A percentile compares a stretch with the other conserved stretches of the same genome.
Evolutionary conservation across 169 alveolate species (phyloP).

Genomic region (Plasmodium fragile): DNA sequence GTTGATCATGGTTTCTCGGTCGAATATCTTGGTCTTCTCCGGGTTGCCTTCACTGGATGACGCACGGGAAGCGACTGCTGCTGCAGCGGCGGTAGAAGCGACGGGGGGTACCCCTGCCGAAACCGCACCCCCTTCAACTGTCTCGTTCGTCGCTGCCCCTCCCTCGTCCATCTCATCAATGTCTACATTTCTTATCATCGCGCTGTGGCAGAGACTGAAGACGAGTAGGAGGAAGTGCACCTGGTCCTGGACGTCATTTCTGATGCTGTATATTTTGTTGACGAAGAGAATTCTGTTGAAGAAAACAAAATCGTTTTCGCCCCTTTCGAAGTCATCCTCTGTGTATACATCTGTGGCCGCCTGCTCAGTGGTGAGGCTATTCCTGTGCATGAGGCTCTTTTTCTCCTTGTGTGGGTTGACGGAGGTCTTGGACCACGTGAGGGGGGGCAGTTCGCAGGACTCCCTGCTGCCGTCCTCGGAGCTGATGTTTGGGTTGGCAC

Average conservation of each 20-base stretch:
- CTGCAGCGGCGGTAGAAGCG: background rate
- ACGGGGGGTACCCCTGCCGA: background rate
- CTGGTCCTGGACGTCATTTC: conserved; percentile 51
- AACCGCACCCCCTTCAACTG: background rate
- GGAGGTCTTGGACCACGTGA: conserved; percentile 63
- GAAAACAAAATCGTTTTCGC: conserved; percentile 67
- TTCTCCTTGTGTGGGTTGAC: conserved; percentile 13
- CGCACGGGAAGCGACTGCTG: background rate
- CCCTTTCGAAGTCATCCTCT: conserved; percentile 58
- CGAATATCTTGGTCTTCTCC: conserved; percentile 49
- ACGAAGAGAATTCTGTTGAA: conserved; percentile 59
- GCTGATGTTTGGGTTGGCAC: background rate
- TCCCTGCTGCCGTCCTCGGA: background rate
- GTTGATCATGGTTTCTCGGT: conserved; percentile 44
- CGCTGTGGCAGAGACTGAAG: conserved; percentile 70
- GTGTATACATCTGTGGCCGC: conserved; percentile 15
- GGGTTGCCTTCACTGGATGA: background rate
- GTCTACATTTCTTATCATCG: conserved; percentile 66
- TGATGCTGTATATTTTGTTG: conserved; percentile 50
- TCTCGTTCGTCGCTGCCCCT: background rate
- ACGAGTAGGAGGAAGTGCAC: conserved; percentile 37
- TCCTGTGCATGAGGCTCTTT: conserved; percentile 16
- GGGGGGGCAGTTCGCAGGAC: background rate
- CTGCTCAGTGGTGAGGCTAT: conserved; percentile 28
- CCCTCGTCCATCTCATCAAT: conserved; percentile 55